A percentile compares a stretch with the other conserved stretches of the same genome.
phyloP scores from a whole-genome alignment of 805 yeast genomes.

The Metschnikowia dekortorum region DNA sequence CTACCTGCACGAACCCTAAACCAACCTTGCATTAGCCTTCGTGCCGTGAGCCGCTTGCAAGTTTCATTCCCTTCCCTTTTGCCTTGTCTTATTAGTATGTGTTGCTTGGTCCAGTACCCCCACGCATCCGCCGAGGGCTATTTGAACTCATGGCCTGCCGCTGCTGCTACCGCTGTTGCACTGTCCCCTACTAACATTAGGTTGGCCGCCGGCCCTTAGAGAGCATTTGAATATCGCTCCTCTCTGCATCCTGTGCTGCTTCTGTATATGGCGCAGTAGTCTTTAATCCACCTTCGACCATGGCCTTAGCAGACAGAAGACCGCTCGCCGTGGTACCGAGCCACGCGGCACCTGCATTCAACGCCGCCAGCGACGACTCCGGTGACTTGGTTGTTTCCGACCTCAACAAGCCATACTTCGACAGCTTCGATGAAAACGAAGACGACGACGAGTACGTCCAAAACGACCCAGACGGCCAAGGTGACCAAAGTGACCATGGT shows the following conservation, averaged over 20 bases:
- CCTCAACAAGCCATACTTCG: not conserved
- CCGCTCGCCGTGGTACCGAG: conserved; percentile 51
- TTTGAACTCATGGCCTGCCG: not conserved
- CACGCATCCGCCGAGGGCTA: not conserved
- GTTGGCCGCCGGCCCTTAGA: conserved; percentile 3
- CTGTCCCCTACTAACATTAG: not conserved
- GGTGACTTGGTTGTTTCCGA: not conserved
- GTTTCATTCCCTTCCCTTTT: not conserved
- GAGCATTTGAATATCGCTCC: conserved; percentile 21
- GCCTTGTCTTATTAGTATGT: conserved; percentile 2
- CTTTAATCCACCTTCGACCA: conserved; percentile 14
- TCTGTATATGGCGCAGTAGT: not conserved
- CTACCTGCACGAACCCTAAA: no score
- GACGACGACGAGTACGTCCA: not conserved
- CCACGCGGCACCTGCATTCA: conserved; percentile 42
- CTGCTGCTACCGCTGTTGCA: not conserved
- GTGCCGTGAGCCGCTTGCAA: no score
- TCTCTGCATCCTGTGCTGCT: not conserved
- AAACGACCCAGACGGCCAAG: not conserved
- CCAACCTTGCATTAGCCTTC: no score
- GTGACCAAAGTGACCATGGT: not conserved
- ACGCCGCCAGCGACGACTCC: conserved; percentile 21
- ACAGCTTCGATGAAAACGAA: not conserved
- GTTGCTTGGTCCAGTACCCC: not conserved
- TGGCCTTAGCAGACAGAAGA: conserved; percentile 69